Percentiles rank a stretch among this genome's conserved stretches.
phyloP scores from a whole-genome alignment of 768 basidiomycete genomes.

The Hericium coralloides region DNA sequence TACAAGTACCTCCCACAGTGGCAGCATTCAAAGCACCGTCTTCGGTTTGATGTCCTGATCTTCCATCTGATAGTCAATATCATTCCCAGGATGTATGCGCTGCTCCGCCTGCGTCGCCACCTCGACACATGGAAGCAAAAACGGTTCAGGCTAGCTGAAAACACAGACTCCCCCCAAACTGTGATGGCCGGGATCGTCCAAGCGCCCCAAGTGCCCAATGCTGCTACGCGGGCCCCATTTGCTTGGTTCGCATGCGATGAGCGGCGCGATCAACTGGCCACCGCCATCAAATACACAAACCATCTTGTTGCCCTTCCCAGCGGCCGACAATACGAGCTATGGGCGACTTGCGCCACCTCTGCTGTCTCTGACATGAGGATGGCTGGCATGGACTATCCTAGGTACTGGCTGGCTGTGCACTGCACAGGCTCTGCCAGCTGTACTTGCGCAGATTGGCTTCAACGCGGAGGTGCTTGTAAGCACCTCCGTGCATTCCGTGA shows the following conservation, averaged over 20 bases:
- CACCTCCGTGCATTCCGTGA: background rate
- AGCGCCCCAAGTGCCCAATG: background rate
- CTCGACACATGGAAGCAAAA: background rate
- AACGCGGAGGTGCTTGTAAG: background rate
- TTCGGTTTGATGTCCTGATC: slow-evolving; percentile 23
- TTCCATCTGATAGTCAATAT: slow-evolving; percentile 11
- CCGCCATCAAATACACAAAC: background rate
- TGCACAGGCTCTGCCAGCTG: background rate
- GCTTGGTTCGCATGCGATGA: slow-evolving; percentile 4
- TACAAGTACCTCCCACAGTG: slow-evolving; percentile 19
- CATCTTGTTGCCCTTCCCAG: background rate
- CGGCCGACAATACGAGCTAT: background rate
- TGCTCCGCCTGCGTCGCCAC: background rate
- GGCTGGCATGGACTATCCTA: background rate
- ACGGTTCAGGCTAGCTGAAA: background rate
- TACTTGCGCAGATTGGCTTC: background rate
- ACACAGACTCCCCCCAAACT: background rate
- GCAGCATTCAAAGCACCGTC: slow-evolving; percentile 20
- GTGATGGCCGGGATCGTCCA: background rate
- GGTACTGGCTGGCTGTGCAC: background rate
- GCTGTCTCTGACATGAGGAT: background rate
- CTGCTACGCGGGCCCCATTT: background rate
- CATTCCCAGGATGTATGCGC: slow-evolving; percentile 16
- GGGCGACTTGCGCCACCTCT: slow-evolving; percentile 7
- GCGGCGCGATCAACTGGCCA: background rate